Conservation (phyloP, 495 filamentous ascomycete species). For the Penicillium antarcticum region DNA sequence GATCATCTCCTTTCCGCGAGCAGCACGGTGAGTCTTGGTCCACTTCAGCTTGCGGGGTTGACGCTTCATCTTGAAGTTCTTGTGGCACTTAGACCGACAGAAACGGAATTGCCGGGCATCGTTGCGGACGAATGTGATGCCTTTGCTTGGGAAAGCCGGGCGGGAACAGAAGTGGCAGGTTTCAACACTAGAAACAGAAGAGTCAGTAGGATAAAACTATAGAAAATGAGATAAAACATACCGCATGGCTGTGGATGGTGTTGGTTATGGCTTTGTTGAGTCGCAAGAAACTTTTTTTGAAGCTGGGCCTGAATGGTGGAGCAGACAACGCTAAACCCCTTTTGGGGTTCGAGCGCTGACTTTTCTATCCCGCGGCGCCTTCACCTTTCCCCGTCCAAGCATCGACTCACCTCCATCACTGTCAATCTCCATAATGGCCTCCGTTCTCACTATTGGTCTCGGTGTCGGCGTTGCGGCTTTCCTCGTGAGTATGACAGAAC, state of each 20-base stretch:
- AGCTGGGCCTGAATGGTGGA: constrained; percentile 29
- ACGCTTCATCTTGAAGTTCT: constrained; percentile 99
- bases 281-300: constrained; percentile 31
- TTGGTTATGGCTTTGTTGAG: constrained; percentile 19
- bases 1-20: constrained; percentile 83
- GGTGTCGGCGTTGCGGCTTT: constrained; percentile 79
- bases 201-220: not conserved
- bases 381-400: constrained; percentile 3
- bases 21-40: constrained; percentile 74
- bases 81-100: constrained; percentile 90
- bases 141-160: constrained; percentile 83
- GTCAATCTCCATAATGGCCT: constrained; percentile 57
- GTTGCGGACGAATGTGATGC: constrained; percentile 83
- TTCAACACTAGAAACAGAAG: constrained; percentile 58
- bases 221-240: constrained; percentile 11
- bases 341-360: constrained; percentile 25
- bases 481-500: constrained; percentile 51
- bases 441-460: constrained; percentile 69
- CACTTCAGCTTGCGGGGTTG: constrained; percentile 80
- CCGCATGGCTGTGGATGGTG: constrained; percentile 32
- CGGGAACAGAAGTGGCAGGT: constrained; percentile 88
- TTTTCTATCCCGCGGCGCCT: constrained; percentile 24
- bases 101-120: constrained; percentile 64
- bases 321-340: constrained; percentile 26
- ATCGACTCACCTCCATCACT: constrained; percentile 1